These are phyloP conservation scores for Cadophora sp. DNA, from an alignment of 2,329 filamentous ascomycete species.

Conservation along the genomic window DNA sequence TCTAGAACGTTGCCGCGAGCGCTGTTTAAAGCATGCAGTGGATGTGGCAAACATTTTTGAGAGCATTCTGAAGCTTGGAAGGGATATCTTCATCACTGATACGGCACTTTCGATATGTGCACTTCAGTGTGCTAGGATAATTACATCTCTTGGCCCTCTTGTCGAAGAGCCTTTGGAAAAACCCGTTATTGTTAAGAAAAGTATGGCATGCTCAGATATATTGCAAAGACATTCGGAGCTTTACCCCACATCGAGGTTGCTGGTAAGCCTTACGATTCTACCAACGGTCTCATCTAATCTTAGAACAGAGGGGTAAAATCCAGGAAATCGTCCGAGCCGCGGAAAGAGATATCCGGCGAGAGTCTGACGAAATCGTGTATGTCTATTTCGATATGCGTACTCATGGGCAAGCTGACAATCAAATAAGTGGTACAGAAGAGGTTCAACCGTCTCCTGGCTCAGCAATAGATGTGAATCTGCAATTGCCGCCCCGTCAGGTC, in stretches of 20 bases:
- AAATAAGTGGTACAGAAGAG: not conserved
- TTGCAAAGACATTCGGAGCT: slow-evolving; percentile 1
- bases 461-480: slow-evolving; percentile 8
- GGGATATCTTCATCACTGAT: slow-evolving; percentile 3
- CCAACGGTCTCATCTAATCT: not conserved
- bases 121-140: slow-evolving; percentile 3
- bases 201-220: not conserved
- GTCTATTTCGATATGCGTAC: not conserved
- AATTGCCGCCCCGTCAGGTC: slow-evolving; percentile 3
- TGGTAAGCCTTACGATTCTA: not conserved
- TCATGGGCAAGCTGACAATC: not conserved
- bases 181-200: not conserved
- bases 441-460: slow-evolving; percentile 2
- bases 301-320: not conserved
- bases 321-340: not conserved
- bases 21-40: not conserved
- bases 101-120: slow-evolving; percentile 4
- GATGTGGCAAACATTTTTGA: slow-evolving; percentile 1
- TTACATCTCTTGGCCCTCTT: not conserved
- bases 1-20: not conserved
- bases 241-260: slow-evolving; percentile 5
- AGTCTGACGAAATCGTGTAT: not conserved
- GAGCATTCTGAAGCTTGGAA: not conserved
- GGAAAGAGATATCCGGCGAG: not conserved
- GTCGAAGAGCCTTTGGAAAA: not conserved